Evolutionary conservation across 306 rosid genomes (phyloP).

Genomic region (Trifolium fragiferum): DNA sequence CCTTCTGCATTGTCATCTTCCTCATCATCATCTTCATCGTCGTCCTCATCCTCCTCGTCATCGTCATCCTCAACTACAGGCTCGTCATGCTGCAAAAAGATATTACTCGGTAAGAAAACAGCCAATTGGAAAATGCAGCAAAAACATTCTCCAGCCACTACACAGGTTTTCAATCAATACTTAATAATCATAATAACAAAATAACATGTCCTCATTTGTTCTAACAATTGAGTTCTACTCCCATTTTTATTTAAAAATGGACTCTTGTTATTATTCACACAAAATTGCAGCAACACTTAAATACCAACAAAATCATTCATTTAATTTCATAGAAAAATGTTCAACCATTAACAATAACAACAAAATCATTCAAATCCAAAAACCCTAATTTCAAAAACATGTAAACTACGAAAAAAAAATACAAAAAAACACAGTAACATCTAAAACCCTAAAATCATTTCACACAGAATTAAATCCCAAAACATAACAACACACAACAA

Average conservation of each 20-base stretch:
- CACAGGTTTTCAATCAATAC: neutral
- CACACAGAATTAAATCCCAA: neutral
- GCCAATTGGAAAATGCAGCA: neutral
- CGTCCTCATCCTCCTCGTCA: constrained; percentile 62
- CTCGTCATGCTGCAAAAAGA: constrained; percentile 63
- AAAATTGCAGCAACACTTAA: neutral
- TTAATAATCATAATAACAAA: neutral
- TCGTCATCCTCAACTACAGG: constrained; percentile 84
- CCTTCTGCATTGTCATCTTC: constrained; percentile 78
- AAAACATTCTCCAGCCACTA: neutral
- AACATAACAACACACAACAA: neutral
- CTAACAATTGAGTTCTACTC: neutral
- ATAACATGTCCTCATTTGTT: neutral
- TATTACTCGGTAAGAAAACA: neutral
- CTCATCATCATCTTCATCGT: constrained; percentile 54
- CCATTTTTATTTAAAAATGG: neutral
- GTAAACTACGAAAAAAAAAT: neutral
- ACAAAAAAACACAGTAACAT: neutral
- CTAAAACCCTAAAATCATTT: constrained; percentile 27
- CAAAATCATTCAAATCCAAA: neutral
- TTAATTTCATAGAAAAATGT: neutral
- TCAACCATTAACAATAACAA: neutral
- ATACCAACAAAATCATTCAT: neutral
- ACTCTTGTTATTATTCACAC: neutral
- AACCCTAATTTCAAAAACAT: neutral